Evolutionary conservation across 768 basidiomycete genomes (phyloP), one percentile per base, ranked within the genome.

Genomic region (Termitomyces bulborhizus): DNA sequence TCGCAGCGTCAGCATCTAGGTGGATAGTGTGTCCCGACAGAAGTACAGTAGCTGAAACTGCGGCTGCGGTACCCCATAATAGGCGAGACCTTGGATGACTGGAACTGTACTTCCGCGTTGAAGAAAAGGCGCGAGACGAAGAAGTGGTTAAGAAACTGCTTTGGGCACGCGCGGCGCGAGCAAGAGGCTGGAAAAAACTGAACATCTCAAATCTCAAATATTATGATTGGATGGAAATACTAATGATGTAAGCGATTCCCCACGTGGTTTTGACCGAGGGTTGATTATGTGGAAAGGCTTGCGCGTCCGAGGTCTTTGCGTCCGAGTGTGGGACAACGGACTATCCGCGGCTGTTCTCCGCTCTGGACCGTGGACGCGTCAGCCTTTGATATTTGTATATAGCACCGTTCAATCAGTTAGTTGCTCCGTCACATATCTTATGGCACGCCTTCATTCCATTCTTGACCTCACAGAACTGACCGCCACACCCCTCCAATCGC

Each of bases 341-440:
- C 50, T 55, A 37, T 46, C 39, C 24, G 49, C 45, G 45, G 18
- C 1, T 39, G 43, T 48, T 27, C 26, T 39, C 37, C 16, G n/a
- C n/a, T n/a, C n/a, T n/a, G n/a, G n/a, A n/a, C n/a, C n/a, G 37
- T 8, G 29, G 52, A 61, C 60, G 60, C 57, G 60, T 61, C 51
- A 58, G 54, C 57, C 29, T 52, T 45, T 54, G 26, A 49, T 43
- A 40, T 47, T 5, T n/a, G 32, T 44, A 50, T 54, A 54, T 41
- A 51, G 39, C 32, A n/a, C 13, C 16, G 27, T 41, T 26, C 9
- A 27, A 36, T 37, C 48, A 53, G 60, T 61, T 37, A 61, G 60
- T 56, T 53, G 27, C 21, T 42, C 29, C 45, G 42, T 47, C 18
- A 55, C 36, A 32, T 34, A 45, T 41, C 50, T 21, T 41, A 60